phyloP scores from a whole-genome alignment of 768 basidiomycete genomes.

The Clathrus columnatus region DNA sequence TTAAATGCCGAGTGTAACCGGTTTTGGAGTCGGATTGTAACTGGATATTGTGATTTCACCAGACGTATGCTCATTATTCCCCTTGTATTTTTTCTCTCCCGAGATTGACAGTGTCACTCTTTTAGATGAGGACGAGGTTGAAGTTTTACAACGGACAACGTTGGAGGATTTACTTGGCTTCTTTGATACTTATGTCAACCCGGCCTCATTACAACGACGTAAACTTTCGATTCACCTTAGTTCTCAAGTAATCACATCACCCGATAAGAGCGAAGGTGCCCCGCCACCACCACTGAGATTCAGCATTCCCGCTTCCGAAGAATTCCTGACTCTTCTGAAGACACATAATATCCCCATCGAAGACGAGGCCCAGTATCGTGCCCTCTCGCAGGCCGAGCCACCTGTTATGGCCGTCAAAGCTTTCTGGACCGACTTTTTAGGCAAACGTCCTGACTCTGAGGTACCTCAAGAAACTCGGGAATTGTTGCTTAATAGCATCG shows the following conservation, averaged over 20 bases:
- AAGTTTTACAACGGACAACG: slow-evolving; percentile 50
- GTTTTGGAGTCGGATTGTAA: slow-evolving; percentile 64
- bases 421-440: slow-evolving; percentile 47
- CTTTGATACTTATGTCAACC: slow-evolving; percentile 63
- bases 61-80: slow-evolving; percentile 45
- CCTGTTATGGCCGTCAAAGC: slow-evolving; percentile 48
- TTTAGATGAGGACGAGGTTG: slow-evolving; percentile 66
- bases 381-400: slow-evolving; percentile 45
- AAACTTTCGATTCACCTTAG: slow-evolving; percentile 81
- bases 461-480: slow-evolving; percentile 32
- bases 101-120: neutral
- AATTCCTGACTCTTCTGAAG: slow-evolving; percentile 48
- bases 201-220: slow-evolving; percentile 55
- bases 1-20: slow-evolving; percentile 66
- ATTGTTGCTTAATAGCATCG: slow-evolving; percentile 45
- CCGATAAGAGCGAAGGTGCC: neutral
- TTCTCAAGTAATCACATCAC: slow-evolving; percentile 38
- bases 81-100: slow-evolving; percentile 5
- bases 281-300: slow-evolving; percentile 45
- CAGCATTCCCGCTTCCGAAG: slow-evolving; percentile 52
- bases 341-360: slow-evolving; percentile 41
- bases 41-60: slow-evolving; percentile 80
- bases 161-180: slow-evolving; percentile 69
- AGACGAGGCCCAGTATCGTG: slow-evolving; percentile 37
- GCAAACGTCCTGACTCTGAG: slow-evolving; percentile 26